Conservation (phyloP, 257 asterid genomes). For the Pogostemon cablin region DNA sequence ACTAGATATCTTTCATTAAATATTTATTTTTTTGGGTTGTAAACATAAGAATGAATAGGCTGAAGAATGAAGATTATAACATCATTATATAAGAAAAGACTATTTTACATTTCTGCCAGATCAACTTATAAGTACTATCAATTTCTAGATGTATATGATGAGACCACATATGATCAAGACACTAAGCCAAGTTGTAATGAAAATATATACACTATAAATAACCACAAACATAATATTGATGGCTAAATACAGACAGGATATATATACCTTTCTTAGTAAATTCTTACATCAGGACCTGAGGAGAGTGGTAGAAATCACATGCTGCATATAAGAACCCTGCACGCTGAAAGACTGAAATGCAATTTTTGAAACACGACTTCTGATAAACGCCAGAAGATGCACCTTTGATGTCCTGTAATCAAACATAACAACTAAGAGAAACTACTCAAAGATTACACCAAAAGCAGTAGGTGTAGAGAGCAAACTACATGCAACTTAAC, state of each 20-base stretch:
- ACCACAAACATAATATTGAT: background rate
- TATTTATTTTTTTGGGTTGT: background rate
- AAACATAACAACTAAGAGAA: slow-evolving; percentile 19
- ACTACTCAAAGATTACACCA: slow-evolving; percentile 9
- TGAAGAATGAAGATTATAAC: background rate
- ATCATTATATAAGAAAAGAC: too few species aligned
- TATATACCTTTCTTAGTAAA: background rate
- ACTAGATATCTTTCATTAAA: background rate
- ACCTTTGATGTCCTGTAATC: slow-evolving; percentile 29
- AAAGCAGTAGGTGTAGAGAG: background rate
- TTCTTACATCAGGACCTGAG: slow-evolving; percentile 17
- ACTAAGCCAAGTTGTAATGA: background rate
- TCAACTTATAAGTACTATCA: background rate
- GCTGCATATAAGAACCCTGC: background rate
- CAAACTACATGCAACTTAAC: background rate
- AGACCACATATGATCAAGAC: background rate
- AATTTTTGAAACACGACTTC: background rate
- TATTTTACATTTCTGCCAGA: background rate
- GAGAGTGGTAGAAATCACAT: slow-evolving; percentile 4
- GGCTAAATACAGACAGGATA: background rate
- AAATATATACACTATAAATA: background rate
- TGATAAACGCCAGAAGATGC: slow-evolving; percentile 14
- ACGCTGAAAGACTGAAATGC: slow-evolving; percentile 1
- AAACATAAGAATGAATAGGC: background rate
- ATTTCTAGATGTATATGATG: too few species aligned